Evolutionary conservation across 768 basidiomycete species (phyloP), one percentile per base, ranked within the genome.

Genomic region (Polyporus arcularius): DNA sequence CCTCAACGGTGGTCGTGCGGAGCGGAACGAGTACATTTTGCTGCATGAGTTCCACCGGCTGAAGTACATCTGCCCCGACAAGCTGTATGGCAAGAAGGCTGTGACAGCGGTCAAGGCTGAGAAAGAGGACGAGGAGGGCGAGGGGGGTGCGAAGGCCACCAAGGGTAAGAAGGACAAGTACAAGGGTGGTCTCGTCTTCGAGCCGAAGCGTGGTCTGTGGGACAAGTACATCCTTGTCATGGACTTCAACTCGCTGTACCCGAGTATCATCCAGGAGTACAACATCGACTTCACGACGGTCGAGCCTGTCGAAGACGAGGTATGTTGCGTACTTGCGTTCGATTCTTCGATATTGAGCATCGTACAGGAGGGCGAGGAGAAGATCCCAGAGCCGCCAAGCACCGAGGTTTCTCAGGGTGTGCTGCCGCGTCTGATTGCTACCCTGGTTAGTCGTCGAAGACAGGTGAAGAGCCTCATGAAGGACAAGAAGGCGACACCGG

Each of bases 231-330:
- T 98, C 74, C 82, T 99, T 16, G 97, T 99, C 74, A 99, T 99
- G 97, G 97, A 99, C 74, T 99, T 98, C 87, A 99, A 99, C 75
- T 97, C 95, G 62, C 81, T 99, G 57, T 99, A 99, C 72, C 97
- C 97, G 6, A 95, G 92, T 73, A 99, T 99, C 79, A 99, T 99
- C 50, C 97, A 98, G 70, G 97, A 99, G 79, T 99, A 92, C 72
- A 98, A 99, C 72, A 98, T 99, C 66, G 97, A 98, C 75, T 98
- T 98, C 69, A 98, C 97, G 10, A 99, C 97, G 0, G 88, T 98
- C 18, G 90, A 93, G 47, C 83, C 84, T 56, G 78, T 82, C 8
- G 85, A 85, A 28, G 78, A 80, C 59, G 85, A 85, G 69, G 90
- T 76, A 61, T 48, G 67, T 62, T 14, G 9, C 5, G 26, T 30